Evolutionary conservation across 1,284 basidiomycete genomes (phyloP), one percentile per base, ranked within the genome.

Genomic region (Pseudozyma hubeiensis): DNA sequence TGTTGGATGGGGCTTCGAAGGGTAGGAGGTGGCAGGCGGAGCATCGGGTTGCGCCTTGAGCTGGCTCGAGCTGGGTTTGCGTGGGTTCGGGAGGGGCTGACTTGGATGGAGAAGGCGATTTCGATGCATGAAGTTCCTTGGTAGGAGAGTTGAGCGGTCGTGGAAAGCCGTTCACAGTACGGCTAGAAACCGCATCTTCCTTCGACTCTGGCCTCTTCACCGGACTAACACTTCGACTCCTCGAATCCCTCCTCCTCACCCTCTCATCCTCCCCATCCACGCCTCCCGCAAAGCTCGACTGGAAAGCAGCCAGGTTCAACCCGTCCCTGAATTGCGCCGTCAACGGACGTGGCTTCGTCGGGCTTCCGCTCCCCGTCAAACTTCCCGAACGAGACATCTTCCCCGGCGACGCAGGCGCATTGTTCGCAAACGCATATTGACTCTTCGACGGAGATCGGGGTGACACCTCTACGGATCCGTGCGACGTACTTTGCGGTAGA

Each of bases 281-380:
- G 0, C 13, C n/a, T 3, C 40, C 45, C 16, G 40, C 40, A 47
- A 62, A 60, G 14, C 65, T 48, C 16, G 78, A 54, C 35, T 64
- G 48, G 61, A 76, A 81, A 10, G 75, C 73, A 5, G 60, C 78
- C 33, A 81, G 47, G 24, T 78, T 75, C 56, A 80, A 50, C 7
- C 64, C 61, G 14, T 61, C 64, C 14, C 59, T 51, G 46, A 78
- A 79, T 45, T 67, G 66, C n/a, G 79, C 72, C 16, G 73, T 78
- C 7, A 78, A 41, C 4, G 78, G 78, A 1, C 78, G 58, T 10
- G 70, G 73, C 43, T 79, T 77, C 4, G 71, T 58, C 4, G 72
- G 73, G 19, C 72, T 75, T 0, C 64, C 68, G 19, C 72, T 75
- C 0, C 64, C 68, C 5, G 67, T 57, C 16, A 76, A 17, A 35